Conservation (phyloP, 148 eudicot species). For the Arctostaphylos glauca region DNA sequence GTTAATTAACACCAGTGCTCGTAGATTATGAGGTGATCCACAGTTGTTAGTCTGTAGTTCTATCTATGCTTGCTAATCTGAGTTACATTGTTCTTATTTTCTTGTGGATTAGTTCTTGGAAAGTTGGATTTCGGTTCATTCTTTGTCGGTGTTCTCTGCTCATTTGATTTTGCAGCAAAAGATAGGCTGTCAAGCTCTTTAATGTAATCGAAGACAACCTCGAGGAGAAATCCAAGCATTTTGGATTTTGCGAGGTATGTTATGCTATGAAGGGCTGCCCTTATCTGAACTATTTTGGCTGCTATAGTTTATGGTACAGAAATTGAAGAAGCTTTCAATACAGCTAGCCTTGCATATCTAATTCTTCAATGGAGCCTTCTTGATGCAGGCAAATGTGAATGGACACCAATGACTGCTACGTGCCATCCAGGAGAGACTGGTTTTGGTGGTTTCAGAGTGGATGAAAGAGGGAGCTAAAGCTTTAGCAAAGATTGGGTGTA, state of each 20-base stretch:
- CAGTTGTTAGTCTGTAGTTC: background rate
- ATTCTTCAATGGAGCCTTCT: background rate
- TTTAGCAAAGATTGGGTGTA: no score
- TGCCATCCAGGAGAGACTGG: no score
- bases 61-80: background rate
- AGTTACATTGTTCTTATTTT: background rate
- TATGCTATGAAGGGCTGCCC: no score
- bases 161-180: no score
- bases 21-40: slow-evolving; percentile 1
- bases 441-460: no score
- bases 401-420: background rate
- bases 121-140: no score
- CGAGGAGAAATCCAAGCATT: background rate
- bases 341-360: background rate
- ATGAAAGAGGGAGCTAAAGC: no score
- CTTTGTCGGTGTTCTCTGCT: no score
- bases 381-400: no score
- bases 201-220: background rate
- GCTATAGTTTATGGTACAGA: background rate
- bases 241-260: no score
- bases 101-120: background rate
- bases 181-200: no score
- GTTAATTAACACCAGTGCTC: background rate
- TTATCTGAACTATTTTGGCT: background rate
- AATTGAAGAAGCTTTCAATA: background rate